phyloP scores from a whole-genome alignment of 306 rosid genomes.

The Glycine latifolia region DNA sequence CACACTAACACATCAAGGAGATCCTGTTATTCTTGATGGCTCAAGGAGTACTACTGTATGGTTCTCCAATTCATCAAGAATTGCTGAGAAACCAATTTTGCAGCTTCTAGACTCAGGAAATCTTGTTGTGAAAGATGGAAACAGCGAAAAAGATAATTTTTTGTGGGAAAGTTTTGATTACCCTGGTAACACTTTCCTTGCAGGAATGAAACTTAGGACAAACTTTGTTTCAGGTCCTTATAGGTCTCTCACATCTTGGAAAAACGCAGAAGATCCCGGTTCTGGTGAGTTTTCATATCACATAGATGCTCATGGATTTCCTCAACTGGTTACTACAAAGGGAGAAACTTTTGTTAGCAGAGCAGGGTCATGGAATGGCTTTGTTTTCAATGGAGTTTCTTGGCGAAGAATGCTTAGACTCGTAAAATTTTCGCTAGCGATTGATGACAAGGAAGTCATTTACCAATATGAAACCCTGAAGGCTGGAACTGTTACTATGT shows the following conservation, averaged over 20 bases:
- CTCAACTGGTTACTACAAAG: constrained; percentile 30
- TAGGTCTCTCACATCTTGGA: constrained; percentile 16
- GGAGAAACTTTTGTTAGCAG: background rate
- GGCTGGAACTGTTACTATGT: background rate
- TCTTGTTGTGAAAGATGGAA: constrained; percentile 29
- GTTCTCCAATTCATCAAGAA: constrained; percentile 11
- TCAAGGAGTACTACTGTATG: background rate
- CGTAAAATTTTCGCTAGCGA: background rate
- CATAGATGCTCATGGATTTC: constrained; percentile 22
- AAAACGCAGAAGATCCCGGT: background rate
- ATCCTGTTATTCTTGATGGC: constrained; percentile 21
- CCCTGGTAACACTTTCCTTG: constrained; percentile 33
- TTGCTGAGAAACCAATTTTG: background rate
- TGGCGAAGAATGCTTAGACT: background rate
- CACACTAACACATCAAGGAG: constrained; percentile 10
- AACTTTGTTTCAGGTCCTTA: background rate
- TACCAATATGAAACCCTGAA: constrained; percentile 5
- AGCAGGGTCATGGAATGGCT: constrained; percentile 19
- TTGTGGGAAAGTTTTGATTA: constrained; percentile 28
- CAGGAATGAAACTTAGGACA: constrained; percentile 25
- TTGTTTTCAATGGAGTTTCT: constrained; percentile 2
- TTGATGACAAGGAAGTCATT: background rate
- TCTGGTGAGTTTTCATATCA: constrained; percentile 31
- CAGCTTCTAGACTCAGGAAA: constrained; percentile 25
- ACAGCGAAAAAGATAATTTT: background rate